Evolutionary conservation across 129 eudicot genomes (phyloP), one percentile per base, ranked within the genome.

Genomic region (Flaveria sonorensis): DNA sequence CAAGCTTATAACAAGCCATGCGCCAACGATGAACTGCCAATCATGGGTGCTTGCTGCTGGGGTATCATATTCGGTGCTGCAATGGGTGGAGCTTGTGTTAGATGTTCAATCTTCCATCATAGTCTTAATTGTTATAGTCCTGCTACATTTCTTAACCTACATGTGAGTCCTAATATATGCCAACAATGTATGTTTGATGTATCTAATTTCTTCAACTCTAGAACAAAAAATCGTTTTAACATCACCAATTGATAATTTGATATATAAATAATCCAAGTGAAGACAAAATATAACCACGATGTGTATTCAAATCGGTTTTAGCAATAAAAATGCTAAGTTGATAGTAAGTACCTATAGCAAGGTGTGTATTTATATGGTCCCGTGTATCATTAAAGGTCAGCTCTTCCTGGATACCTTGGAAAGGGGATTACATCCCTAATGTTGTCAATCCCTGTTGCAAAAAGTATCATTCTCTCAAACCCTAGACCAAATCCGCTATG

Each of bases 401-500:
- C 97, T 79, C 94, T 88, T 72, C 97, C 94, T 1, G 97, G 99
- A 78, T 80, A 94, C 85, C 97, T 82, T 18, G 99, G 99, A 86
- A 91, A 94, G 9, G 99, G 99, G 64, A 94, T 94, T 7, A 94
- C 99, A 61, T 94, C 99, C 76, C 97, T 81, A 23, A 91, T 94
- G 76, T 91, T 94, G 57, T 94, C 97, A 11, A 94, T 88, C 42
- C 99, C 99, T 0, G 99, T 94, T 40, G 99, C 99, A 71, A 94
- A 94, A 40, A 94, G 96, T 78, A 91, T 84, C 97, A 89, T 91
- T 70, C 99, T 76, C 71, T 94, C 99, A 11, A 94, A 94, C 36
- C 99, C 97, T 47, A 94, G 78, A 43, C 99, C 99, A 19, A 94
- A 94, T 30, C 99, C 97, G 65, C 96, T 82, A 48, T 94, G 97